A percentile compares a stretch with the other conserved stretches of the same genome.
Conservation (phyloP, 257 asterid genomes). For the Solanum etuberosum region DNA sequence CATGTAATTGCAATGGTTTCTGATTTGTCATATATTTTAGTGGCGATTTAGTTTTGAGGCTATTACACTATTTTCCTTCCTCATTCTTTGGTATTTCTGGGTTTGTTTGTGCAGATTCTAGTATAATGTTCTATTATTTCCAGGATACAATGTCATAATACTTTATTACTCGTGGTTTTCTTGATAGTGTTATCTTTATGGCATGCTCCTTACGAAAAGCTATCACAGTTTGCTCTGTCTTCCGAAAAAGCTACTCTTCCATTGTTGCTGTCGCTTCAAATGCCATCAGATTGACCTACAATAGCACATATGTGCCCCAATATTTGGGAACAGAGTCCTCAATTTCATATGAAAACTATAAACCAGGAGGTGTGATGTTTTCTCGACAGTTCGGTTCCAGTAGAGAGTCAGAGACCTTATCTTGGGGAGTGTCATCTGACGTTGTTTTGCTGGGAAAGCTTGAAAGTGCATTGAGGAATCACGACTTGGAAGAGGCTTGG, state of each 20-base stretch:
- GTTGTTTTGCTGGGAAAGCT: constrained; percentile 39
- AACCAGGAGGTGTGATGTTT: neutral
- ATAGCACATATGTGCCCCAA: constrained; percentile 8
- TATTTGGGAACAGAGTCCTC: neutral
- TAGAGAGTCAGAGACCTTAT: constrained; percentile 18
- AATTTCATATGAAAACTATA: neutral
- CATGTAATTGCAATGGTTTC: neutral
- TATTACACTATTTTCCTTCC: neutral
- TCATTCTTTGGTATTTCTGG: neutral
- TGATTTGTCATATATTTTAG: neutral
- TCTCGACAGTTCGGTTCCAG: constrained; percentile 13
- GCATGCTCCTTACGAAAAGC: neutral
- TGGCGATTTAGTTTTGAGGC: neutral
- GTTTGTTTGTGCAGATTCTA: neutral
- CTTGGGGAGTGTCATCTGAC: constrained; percentile 26
- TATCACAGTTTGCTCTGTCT: constrained; percentile 1
- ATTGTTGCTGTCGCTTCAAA: neutral
- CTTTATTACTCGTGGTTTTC: neutral
- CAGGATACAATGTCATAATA: neutral
- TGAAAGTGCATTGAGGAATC: constrained; percentile 51
- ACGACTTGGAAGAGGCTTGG: constrained; percentile 56
- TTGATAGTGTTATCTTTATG: neutral
- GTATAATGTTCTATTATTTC: neutral
- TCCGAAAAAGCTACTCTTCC: constrained; percentile 1
- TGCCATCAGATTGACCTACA: constrained; percentile 9